Percentiles rank a stretch among this genome's conserved stretches.
These are phyloP conservation scores for Limnanthes douglasii DNA, from an alignment of 345 rosid species.

Conservation along the genomic window DNA sequence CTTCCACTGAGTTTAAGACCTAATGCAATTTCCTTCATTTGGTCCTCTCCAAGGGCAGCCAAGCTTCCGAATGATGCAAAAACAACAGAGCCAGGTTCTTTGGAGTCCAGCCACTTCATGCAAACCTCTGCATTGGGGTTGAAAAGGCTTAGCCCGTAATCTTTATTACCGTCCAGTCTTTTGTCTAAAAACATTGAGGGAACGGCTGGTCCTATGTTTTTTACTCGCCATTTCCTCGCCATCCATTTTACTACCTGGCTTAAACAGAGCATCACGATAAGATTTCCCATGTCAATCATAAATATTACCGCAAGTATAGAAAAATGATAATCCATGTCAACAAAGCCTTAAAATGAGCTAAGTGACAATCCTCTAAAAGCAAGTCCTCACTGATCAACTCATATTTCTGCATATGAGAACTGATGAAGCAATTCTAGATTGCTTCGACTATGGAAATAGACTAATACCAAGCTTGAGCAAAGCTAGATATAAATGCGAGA, in stretches of 20 bases:
- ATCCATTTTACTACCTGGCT: conserved; percentile 29
- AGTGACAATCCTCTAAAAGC: too few relatives aligned
- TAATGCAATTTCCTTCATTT: conserved; percentile 31
- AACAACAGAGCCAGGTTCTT: conserved; percentile 20
- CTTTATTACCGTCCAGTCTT: conserved; percentile 23
- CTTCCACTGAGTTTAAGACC: conserved; percentile 18
- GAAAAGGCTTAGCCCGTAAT: conserved; percentile 36
- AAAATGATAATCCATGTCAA: too few relatives aligned
- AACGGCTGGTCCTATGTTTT: conserved; percentile 31
- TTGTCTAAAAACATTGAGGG: conserved; percentile 43
- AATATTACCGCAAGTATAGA: too few relatives aligned
- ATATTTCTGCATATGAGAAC: too few relatives aligned
- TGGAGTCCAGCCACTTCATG: conserved; percentile 39
- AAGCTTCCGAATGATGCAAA: conserved; percentile 40
- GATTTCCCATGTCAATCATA: too few relatives aligned
- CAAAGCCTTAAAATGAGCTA: too few relatives aligned
- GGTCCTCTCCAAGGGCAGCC: conserved; percentile 22
- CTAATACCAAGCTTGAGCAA: too few relatives aligned
- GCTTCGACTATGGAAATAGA: too few relatives aligned
- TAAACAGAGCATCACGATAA: too few relatives aligned
- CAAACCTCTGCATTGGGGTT: conserved; percentile 17
- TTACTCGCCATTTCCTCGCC: conserved; percentile 20
- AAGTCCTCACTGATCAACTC: too few relatives aligned
- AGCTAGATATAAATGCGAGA: too few relatives aligned
- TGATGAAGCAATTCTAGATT: too few relatives aligned